Base-by-base conservation (phyloP, 306 rosid genomes). In the Senna tora region DNA sequence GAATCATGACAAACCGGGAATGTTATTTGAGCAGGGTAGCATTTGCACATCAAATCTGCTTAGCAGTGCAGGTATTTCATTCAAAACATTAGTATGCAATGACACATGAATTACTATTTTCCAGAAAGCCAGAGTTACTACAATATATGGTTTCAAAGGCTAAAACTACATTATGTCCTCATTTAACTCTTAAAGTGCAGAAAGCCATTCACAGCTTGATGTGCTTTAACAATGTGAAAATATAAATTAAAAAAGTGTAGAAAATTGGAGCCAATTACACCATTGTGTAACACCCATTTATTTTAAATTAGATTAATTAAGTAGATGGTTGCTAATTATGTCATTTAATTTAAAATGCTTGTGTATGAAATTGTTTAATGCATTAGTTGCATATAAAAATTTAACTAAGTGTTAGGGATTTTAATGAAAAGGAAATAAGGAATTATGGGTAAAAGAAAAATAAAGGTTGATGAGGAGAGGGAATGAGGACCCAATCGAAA, bases 181-280 rank as follows among this genome's bases (percentile, higher is more conserved):
- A 43, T 38, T 43, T 15, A 55, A 66, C 28, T 30, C 75, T 15
- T 2, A 19, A 38, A 25, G 22, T 60, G 20, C 79, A 65, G 16
- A 2, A 58, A 71, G 43, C 28, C 69, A 60, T 70, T 61, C 49
- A 64, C 21, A 54, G 69, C 59, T 32, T 62, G 13, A n/a, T 2
- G 15, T 47, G 4, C 39, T 36, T 36, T 2, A 58, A 34, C 36
- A 67, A 22, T 28, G 32, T 16, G 4, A 21, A 66, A 17, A 32
- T 25, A 45, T 16, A 51, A 21, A 7, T 4, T 13, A 34, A 11
- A 9, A 55, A 68, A 1, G 11, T 33, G 59, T 4, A 56, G 16
- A n/a, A 78, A 36, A 45, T 36, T 13, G 13, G 20, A 10, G 54
- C n/a, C n/a, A n/a, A n/a, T n/a, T n/a, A n/a, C n/a, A n/a, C n/a